A percentile compares a stretch with the other conserved stretches of the same genome.
These are phyloP conservation scores for Ambispora gerdemannii DNA, from an alignment of 192 early-diverging fungal species.

Conservation along the genomic window DNA sequence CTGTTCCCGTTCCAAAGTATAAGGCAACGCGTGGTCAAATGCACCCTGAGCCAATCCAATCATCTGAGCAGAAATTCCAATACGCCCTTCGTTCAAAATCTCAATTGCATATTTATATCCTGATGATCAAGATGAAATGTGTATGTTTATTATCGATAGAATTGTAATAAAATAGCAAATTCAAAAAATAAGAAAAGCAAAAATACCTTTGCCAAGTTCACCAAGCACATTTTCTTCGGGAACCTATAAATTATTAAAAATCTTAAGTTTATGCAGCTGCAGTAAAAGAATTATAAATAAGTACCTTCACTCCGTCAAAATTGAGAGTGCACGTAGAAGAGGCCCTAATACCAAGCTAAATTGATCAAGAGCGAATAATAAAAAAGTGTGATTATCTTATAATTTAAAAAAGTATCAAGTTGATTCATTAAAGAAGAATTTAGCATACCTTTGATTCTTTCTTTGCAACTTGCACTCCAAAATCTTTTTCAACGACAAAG, in stretches of 20 bases:
- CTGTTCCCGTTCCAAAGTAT: constrained; percentile 94
- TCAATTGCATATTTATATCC: constrained; percentile 99
- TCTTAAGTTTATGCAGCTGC: background rate
- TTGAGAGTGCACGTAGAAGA: constrained; percentile 92
- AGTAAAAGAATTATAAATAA: too few relatives aligned
- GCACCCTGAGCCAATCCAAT: constrained; percentile 93
- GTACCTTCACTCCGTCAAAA: constrained; percentile 79
- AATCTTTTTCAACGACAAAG: constrained; percentile 91
- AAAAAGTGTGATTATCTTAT: background rate
- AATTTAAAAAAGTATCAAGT: background rate
- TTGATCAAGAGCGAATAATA: constrained; percentile 28
- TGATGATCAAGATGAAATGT: background rate
- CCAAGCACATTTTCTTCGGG: constrained; percentile 87
- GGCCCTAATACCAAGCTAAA: constrained; percentile 85
- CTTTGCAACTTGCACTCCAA: constrained; percentile 90
- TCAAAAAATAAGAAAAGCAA: background rate
- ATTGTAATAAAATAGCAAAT: background rate
- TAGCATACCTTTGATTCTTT: constrained; percentile 90
- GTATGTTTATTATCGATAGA: too few relatives aligned
- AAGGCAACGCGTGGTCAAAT: constrained; percentile 82
- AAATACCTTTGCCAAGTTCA: constrained; percentile 72
- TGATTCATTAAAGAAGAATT: too few relatives aligned
- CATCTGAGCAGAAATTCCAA: constrained; percentile 99
- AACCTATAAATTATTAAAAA: constrained; percentile 39
- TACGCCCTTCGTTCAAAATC: constrained; percentile 96